phyloP scores from a whole-genome alignment of 1,284 basidiomycete genomes.

The Rhodofomes roseus region DNA sequence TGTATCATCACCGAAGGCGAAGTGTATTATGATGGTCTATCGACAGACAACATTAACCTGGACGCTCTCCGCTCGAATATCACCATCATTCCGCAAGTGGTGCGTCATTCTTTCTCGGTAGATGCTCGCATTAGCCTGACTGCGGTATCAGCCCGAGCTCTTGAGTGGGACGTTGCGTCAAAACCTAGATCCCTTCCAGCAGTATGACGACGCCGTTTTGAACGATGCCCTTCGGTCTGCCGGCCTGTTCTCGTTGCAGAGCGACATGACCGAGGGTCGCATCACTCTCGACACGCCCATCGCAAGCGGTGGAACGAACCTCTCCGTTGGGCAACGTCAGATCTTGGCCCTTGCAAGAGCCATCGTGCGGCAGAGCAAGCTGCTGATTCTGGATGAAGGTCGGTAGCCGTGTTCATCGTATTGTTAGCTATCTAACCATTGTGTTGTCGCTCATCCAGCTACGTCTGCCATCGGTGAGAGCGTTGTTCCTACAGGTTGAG shows the following conservation, averaged over 20 bases:
- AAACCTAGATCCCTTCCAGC: constrained; percentile 71
- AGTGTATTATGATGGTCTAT: constrained; percentile 34
- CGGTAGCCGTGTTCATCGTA: neutral
- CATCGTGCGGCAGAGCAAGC: constrained; percentile 54
- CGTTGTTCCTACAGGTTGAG: no score
- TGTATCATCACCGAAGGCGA: constrained; percentile 47
- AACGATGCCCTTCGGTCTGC: constrained; percentile 52
- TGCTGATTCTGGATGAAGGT: constrained; percentile 64
- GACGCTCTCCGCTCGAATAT: neutral
- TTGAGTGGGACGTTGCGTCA: constrained; percentile 54
- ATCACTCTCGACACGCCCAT: constrained; percentile 53
- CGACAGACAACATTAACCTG: constrained; percentile 14
- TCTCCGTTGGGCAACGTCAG: constrained; percentile 57
- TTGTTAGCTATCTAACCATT: no score
- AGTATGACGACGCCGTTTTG: constrained; percentile 63
- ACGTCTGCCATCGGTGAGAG: constrained; percentile 23
- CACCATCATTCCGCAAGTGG: constrained; percentile 13
- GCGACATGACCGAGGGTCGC: constrained; percentile 45
- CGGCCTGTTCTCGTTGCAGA: constrained; percentile 50
- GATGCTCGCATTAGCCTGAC: neutral
- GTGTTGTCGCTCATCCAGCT: constrained; percentile 25
- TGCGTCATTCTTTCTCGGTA: constrained; percentile 38
- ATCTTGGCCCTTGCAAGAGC: constrained; percentile 58
- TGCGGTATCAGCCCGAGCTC: constrained; percentile 50
- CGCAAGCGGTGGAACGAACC: constrained; percentile 58